These are phyloP conservation scores for Podospora appendiculata DNA, from an alignment of 495 filamentous ascomycete genomes.

Conservation along the genomic window DNA sequence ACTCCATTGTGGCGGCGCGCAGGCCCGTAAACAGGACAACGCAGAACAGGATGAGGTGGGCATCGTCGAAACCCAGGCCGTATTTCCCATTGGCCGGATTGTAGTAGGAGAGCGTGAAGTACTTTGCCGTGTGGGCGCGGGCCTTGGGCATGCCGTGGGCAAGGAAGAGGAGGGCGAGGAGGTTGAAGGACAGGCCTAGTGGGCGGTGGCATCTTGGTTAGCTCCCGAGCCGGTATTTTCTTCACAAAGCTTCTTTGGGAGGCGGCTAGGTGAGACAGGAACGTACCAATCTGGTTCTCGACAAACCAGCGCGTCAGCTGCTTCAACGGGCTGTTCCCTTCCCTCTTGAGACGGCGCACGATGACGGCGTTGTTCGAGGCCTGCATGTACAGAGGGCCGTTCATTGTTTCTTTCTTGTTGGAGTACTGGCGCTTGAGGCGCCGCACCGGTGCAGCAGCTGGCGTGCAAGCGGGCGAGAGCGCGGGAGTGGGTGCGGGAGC, in stretches of 20 bases:
- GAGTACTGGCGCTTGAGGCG: constrained; percentile 21
- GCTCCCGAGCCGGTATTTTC: neutral
- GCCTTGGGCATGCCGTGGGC: constrained; percentile 76
- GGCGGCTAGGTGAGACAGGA: neutral
- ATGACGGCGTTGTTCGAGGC: constrained; percentile 36
- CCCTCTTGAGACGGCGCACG: constrained; percentile 38
- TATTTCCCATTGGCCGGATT: constrained; percentile 59
- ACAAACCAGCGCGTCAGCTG: constrained; percentile 41
- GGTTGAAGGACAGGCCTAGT: constrained; percentile 26
- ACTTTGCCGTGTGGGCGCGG: constrained; percentile 67
- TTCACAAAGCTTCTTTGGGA: neutral
- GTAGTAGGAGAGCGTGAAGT: constrained; percentile 81
- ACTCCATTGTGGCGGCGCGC: constrained; percentile 77
- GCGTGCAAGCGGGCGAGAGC: neutral
- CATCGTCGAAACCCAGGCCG: constrained; percentile 68
- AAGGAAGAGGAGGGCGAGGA: constrained; percentile 67
- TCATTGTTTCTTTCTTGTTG: constrained; percentile 30
- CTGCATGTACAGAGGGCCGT: constrained; percentile 42
- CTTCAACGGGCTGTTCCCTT: constrained; percentile 35
- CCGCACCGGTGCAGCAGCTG: constrained; percentile 6
- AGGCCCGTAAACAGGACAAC: constrained; percentile 79
- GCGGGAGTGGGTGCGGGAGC: neutral
- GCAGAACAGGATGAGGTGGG: constrained; percentile 71
- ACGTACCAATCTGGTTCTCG: constrained; percentile 47
- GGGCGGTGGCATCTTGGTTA: neutral